A percentile compares a stretch with the other conserved stretches of the same genome.
Evolutionary conservation across 2,329 filamentous ascomycete genomes (phyloP).

Genomic region (Hypoxylon sp.): DNA sequence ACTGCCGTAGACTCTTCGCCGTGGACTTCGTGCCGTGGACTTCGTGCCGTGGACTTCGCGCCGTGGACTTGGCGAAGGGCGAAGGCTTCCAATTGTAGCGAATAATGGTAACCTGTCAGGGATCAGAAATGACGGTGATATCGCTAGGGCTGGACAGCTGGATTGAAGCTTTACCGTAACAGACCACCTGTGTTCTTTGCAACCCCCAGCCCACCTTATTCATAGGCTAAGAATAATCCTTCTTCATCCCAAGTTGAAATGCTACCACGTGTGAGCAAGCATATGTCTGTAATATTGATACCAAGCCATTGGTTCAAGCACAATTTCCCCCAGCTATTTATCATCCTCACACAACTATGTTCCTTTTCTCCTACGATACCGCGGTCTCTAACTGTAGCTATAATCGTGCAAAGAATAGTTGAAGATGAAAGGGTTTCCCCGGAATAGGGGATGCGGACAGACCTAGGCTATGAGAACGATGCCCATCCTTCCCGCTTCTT

Average conservation of each 20-base stretch:
- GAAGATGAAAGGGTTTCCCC: neutral
- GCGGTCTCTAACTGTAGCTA: conserved; percentile 7
- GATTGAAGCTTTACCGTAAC: neutral
- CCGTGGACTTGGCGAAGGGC: neutral
- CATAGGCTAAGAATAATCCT: conserved; percentile 1
- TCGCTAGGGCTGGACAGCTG: neutral
- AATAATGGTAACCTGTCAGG: neutral
- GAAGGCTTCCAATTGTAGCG: neutral
- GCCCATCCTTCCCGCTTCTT: neutral
- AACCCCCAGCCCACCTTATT: neutral
- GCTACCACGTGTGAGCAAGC: conserved; percentile 30
- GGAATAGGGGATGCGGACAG: no score
- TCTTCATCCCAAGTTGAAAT: conserved; percentile 19
- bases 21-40: no score
- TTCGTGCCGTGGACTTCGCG: no score
- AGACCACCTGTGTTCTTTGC: neutral
- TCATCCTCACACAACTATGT: conserved; percentile 15
- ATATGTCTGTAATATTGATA: conserved; percentile 22
- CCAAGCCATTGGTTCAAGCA: conserved; percentile 6
- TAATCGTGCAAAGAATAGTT: neutral
- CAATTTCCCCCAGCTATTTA: conserved; percentile 13
- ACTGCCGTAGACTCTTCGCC: neutral
- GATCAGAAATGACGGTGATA: neutral
- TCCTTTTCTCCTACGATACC: conserved; percentile 10
- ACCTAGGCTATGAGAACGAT: no score